Base-by-base conservation (phyloP, 805 yeast species). In the Vanderwaltozyma yarrowii region DNA sequence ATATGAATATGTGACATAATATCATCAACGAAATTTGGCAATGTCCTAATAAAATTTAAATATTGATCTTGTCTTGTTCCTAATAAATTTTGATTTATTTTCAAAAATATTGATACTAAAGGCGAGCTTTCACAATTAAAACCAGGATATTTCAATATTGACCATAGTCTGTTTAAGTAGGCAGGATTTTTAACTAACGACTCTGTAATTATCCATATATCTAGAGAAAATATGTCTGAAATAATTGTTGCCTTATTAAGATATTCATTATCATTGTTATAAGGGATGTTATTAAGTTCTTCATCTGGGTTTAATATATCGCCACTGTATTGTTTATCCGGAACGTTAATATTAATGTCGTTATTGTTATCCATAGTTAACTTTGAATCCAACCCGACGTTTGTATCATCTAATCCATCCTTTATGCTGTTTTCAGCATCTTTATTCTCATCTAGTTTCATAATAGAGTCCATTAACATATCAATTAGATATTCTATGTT, bases 141-240 rank as follows among this genome's bases (percentile, higher is more conserved):
- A 19, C 54, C 46, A 9, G 71, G 71, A 41, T 71, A 68, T 43
- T 81, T 82, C 34, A 92, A 68, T 25, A 88, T 69, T 9, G 74
- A 61, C 97, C 98, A 92, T 32, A 92, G 63, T 49, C 73, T 75
- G 36, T 73, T 70, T 49, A 92, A 61, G 35, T 82, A 70, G 5
- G 63, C 61, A 3, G 74, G 67, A 38, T 78, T 76, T 50, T 83
- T 89, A 70, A 89, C 81, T 36, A 92, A 74, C 1, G 94, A 76
- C 53, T 92, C 96, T 3, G 92, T 80, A 25, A 92, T 68, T 3
- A 92, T 76, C 96, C 96, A 87, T 14, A 85, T 86, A 54, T 89
- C 95, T 13, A 86, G 80, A 14, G 88, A 75, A 35, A 92, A 69
- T 15, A 92, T 81, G 53, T 89, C 97, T 0, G 96, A 81, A 15